Base-by-base conservation (phyloP, 75 land plant genomes). In the Cunninghamia lanceolata region DNA sequence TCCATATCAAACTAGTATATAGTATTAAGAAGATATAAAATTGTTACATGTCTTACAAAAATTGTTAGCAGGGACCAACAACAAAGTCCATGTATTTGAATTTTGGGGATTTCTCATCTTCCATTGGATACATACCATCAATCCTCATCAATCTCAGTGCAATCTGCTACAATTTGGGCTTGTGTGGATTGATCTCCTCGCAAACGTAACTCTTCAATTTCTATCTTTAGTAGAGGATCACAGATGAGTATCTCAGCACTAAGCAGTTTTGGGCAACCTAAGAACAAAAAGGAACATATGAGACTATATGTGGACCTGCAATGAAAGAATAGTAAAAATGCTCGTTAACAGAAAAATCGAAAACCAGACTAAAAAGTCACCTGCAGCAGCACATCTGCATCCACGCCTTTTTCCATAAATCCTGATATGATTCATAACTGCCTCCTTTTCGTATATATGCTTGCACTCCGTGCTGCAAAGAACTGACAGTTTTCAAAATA, bases 391-490 rank as follows among this genome's bases (percentile, higher is more conserved):
- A 91, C 99, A 97, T 84, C 35, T 47, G 84, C 88, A 88, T 63
- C 42, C 66, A 56, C 82, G 90, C 32, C 1, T 84, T 88, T 85
- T 86, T 87, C 77, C 89, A 75, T 74, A 30, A 4, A 14, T 68
- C 50, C n/a, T 86, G 13, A 97, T 92, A 89, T 94, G 89, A 5
- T 88, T 85, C 91, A 93, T 84, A 70, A 96, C 89, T 85, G 94
- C 95, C 34, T 84, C 77, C 85, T 89, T 93, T 34, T 96, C 98
- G 81, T 95, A 97, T 52, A 97, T 92, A 85, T 97, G 99, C 88
- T 92, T 92, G 94, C 99, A 97, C 38, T 93, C 93, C 87, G 83
- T 86, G 84, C 98, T 97, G 95, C 53, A 82, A 50, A 30, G 13
- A 38, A 71, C 14, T 42, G 14, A 15, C 35, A 77, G 50, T 15